Evolutionary conservation across 2,329 filamentous ascomycete genomes (phyloP).

Genomic region (Fusarium annulatum): DNA sequence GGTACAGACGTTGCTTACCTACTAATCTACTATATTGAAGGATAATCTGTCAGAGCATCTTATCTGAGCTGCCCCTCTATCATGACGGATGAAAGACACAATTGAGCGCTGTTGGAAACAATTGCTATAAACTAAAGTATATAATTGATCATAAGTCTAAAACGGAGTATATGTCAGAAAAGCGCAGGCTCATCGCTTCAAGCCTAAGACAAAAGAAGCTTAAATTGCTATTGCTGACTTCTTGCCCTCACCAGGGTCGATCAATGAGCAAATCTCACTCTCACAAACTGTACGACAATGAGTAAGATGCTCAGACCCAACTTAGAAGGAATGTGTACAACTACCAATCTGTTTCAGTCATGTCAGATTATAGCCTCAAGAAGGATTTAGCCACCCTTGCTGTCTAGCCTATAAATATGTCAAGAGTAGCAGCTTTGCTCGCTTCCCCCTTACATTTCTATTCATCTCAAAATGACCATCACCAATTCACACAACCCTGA

Average conservation of each 20-base stretch:
- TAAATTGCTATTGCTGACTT: not conserved
- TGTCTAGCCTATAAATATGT: not conserved
- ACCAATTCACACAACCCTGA: not conserved
- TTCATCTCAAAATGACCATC: constrained; percentile 13
- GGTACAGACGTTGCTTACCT: not conserved
- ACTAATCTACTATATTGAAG: not conserved
- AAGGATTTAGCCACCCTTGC: not conserved
- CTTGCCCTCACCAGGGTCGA: not conserved
- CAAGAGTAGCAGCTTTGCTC: not conserved
- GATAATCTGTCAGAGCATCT: not conserved
- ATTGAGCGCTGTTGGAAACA: not conserved
- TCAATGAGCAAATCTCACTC: constrained; percentile 4
- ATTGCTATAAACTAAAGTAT: too few species aligned
- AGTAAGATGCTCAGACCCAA: not conserved
- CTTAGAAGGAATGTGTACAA: not conserved
- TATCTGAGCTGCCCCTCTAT: not conserved
- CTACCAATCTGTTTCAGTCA: not conserved
- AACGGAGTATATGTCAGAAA: not conserved
- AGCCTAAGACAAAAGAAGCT: not conserved
- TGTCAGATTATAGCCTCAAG: constrained; percentile 23
- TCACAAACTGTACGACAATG: not conserved
- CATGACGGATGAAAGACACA: not conserved
- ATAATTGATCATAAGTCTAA: too few species aligned
- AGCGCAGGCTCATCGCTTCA: not conserved
- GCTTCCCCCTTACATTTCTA: not conserved